These are phyloP conservation scores for Athelia sp. DNA, from an alignment of 1,284 basidiomycete species.

Conservation along the genomic window DNA sequence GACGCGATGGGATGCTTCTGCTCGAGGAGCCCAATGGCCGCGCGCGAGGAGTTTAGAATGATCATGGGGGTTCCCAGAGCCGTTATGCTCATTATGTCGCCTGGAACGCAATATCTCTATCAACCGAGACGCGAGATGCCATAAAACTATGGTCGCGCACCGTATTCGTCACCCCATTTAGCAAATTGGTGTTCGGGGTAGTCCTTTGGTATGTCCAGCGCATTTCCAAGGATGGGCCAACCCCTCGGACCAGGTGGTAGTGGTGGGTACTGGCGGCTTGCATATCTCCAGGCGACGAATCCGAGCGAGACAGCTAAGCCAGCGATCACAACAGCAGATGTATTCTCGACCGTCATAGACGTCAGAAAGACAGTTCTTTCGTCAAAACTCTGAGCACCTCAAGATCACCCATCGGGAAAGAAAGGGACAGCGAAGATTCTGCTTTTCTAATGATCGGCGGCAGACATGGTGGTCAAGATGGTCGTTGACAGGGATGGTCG, in stretches of 20 bases:
- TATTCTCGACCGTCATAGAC: too few relatives aligned
- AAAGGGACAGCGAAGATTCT: too few relatives aligned
- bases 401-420: too few relatives aligned
- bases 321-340: too few relatives aligned
- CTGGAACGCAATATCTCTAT: constrained; percentile 18
- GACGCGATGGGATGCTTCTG: constrained; percentile 42
- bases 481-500: too few relatives aligned
- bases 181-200: constrained; percentile 7
- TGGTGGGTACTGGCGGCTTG: background rate
- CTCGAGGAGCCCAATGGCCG: constrained; percentile 39
- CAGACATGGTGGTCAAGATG: too few relatives aligned
- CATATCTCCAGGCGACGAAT: too few relatives aligned
- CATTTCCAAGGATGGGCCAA: constrained; percentile 14
- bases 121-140: background rate
- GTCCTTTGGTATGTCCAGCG: constrained; percentile 10
- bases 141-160: constrained; percentile 4
- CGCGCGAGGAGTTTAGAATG: constrained; percentile 34
- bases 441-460: too few relatives aligned
- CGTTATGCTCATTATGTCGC: constrained; percentile 33
- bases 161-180: constrained; percentile 13
- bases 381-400: too few relatives aligned
- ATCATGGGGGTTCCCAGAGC: constrained; percentile 38
- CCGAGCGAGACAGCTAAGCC: too few relatives aligned
- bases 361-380: too few relatives aligned
- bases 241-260: constrained; percentile 12